Base-by-base conservation (phyloP, 805 yeast genomes). In the Priceomyces medius region DNA sequence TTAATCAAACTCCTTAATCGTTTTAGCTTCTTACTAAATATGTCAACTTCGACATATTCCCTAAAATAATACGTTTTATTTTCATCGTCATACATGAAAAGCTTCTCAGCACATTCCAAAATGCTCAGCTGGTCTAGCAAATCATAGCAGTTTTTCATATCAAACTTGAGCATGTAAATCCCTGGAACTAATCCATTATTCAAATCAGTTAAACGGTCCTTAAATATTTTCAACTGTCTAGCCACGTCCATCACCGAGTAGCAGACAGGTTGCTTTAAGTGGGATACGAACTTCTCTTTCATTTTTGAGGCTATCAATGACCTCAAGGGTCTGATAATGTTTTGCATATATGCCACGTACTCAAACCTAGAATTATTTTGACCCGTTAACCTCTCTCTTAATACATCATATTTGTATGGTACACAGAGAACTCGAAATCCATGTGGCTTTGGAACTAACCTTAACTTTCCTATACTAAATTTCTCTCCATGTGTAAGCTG, bases 81-180 rank as follows among this genome's bases (percentile, higher is more conserved):
- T 10, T 42, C 49, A 2, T 35, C 36, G 17, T 59, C 64, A 19
- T 37, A 42, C 4, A 41, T 59, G 37, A 63, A 63, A 46, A 70
- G 56, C 20, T 51, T 40, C 1, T 54, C 49, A 1, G 77, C 48
- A 20, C 71, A 54, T 3, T 58, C 47, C 2, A 71, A 40, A 2
- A 77, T 64, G 43, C 68, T 69, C 0, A 52, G 48, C 35, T 74
- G 76, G 12, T 85, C 81, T 13, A 89, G 65, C 2, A 80, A 76
- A 53, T 91, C 97, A 57, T 80, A 90, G 42, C 96, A 88, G 3
- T 81, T 73, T 41, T 72, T 73, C 47, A 86, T 79, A 57, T 90
- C 98, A 58, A 88, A 85, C 49, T 85, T 87, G 19, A 85, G 66
- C 12, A 76, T 76, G 52, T 67, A 76, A 0, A 81, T 47, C 1